Percentiles rank a stretch among this genome's conserved stretches.
Evolutionary conservation across 495 filamentous ascomycete species (phyloP).

Genomic region (Hypoxylon subgilvum): DNA sequence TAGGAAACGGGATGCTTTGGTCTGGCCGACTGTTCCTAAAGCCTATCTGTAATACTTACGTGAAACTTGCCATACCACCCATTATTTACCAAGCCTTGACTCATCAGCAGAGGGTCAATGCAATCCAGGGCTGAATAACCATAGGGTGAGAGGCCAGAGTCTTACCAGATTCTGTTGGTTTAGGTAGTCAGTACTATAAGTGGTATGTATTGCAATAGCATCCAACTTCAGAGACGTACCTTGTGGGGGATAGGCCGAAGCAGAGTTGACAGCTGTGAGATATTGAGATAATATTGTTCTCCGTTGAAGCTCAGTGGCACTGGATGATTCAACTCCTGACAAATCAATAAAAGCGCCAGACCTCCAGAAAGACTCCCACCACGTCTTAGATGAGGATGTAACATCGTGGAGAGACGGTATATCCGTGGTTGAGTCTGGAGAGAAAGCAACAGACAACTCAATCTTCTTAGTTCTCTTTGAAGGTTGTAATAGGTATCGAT

Average conservation of each 20-base stretch:
- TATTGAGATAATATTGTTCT: constrained; percentile 60
- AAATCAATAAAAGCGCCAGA: constrained; percentile 58
- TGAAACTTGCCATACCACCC: constrained; percentile 63
- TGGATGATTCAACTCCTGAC: constrained; percentile 41
- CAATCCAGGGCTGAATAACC: constrained; percentile 21
- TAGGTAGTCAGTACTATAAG: constrained; percentile 2
- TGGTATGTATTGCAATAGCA: no score
- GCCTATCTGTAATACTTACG: constrained; percentile 20
- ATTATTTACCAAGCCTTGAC: constrained; percentile 58
- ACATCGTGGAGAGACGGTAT: constrained; percentile 11
- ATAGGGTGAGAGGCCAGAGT: no score
- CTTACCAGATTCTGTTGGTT: constrained; percentile 39
- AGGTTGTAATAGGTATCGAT: constrained; percentile 53
- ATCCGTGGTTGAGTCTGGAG: constrained; percentile 20
- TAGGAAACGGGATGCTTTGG: background rate
- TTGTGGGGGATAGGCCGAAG: constrained; percentile 46
- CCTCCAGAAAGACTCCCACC: constrained; percentile 56
- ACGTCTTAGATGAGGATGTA: constrained; percentile 16
- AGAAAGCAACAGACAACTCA: constrained; percentile 44
- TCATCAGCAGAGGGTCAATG: constrained; percentile 20
- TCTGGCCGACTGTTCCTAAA: background rate
- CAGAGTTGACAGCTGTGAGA: constrained; percentile 56
- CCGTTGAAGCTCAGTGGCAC: constrained; percentile 57
- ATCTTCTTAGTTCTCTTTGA: constrained; percentile 22
- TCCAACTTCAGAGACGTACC: constrained; percentile 24